A percentile compares a stretch with the other conserved stretches of the same genome.
phyloP scores from a whole-genome alignment of 1,284 basidiomycete species.

The Heterobasidion annosum region DNA sequence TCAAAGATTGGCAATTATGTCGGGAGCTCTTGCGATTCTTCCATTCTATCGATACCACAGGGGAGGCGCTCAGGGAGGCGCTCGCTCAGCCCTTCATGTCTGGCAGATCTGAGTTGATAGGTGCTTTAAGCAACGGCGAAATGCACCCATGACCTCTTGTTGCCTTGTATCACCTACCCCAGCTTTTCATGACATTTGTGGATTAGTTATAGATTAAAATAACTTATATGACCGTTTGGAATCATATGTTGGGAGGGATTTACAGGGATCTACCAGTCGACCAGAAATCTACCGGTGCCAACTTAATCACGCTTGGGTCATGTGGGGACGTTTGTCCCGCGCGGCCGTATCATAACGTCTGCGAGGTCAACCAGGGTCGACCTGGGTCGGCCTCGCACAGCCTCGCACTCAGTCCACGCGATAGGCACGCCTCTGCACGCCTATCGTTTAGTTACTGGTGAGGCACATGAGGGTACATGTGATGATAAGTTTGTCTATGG shows the following conservation, averaged over 20 bases:
- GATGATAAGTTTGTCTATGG: background rate
- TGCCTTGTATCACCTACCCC: background rate
- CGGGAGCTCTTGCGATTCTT: constrained; percentile 88
- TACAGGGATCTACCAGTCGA: no score
- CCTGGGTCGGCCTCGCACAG: no score
- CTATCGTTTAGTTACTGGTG: background rate
- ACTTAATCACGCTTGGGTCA: no score
- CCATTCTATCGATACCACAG: constrained; percentile 84
- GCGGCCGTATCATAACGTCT: no score
- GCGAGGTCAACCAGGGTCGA: no score
- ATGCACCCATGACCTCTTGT: background rate
- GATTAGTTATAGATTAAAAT: background rate
- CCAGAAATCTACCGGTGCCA: no score
- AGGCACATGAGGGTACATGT: background rate
- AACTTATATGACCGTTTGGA: no score
- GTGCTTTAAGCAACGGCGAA: background rate
- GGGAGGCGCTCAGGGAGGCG: constrained; percentile 58
- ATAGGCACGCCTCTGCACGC: no score
- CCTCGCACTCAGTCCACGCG: no score
- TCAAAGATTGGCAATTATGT: constrained; percentile 75
- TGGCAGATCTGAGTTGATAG: background rate
- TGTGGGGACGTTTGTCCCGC: no score
- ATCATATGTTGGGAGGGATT: no score
- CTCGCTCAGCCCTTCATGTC: constrained; percentile 25
- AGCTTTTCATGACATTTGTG: background rate